Evolutionary conservation across 495 filamentous ascomycete genomes (phyloP), one percentile per base, ranked within the genome.

Genomic region (Aspergillus saccharolyticus): DNA sequence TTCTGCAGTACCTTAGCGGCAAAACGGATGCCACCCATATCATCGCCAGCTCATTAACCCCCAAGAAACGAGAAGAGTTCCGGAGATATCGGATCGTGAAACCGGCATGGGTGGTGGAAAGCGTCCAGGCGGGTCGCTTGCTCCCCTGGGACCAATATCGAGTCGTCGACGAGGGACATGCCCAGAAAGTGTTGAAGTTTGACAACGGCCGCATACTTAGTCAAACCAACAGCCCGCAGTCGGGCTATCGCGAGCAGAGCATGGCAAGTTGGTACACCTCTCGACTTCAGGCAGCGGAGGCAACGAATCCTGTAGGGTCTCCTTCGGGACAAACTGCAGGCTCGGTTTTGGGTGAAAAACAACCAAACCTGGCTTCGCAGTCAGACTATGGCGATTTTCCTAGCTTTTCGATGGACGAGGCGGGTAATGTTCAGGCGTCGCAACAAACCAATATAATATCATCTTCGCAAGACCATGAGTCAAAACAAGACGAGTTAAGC

Each of bases 21-120:
- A 97, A 97, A 76, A 97, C 92, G 0, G 83, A 84, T 62, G 90
- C 91, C 0, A 98, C 94, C 2, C 95, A 97, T 69, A 95, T 98
- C 63, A 91, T 98, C 64, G 91, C 93, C 5, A 90, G 88, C 46
- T 85, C 84, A 53, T 78, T 98, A 33, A 93, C 94, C 2, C 89
- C 89, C 0, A 97, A 96, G 77, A 98, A 98, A 66, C 80, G 83
- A 25, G 83, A 89, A 30, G 94, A 97, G 58, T 96, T 95, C 60
- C 77, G 74, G 19, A 83, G 82, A 55, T 97, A 96, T 65, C 85
- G 90, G 25, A 89, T 98, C 21, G 94, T 96, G 60, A 96, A 92
- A 70, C 94, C 94, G n/a, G 87, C 91, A 51, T 98, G 94, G 94
- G 80, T 97, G 2, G 85, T 89, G 10, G 94, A 97, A 57, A 95